Conservation (phyloP, 805 yeast genomes). For the Yamadazyma akitaensis region DNA sequence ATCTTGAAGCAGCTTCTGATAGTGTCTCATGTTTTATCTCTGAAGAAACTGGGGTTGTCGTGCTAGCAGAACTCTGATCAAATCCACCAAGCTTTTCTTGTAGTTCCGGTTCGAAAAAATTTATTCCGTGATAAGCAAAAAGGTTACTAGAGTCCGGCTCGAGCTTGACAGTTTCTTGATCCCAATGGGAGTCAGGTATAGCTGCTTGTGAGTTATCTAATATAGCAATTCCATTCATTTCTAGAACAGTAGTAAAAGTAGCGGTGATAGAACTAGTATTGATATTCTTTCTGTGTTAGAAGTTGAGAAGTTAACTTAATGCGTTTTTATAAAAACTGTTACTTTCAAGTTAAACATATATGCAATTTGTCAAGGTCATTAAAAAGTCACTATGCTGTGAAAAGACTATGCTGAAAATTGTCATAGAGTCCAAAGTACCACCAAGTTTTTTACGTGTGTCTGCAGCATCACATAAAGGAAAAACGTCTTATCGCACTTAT, state of each 20-base stretch:
- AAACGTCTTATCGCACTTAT: neutral
- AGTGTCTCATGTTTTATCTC: neutral
- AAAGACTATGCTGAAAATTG: neutral
- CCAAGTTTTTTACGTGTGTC: neutral
- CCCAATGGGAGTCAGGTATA: neutral
- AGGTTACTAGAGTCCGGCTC: neutral
- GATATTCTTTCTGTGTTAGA: neutral
- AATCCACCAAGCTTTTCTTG: neutral
- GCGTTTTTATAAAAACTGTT: neutral
- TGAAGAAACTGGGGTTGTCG: neutral
- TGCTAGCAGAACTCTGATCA: neutral
- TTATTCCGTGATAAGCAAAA: neutral
- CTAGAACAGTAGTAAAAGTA: neutral
- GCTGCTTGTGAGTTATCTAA: slow-evolving; percentile 1
- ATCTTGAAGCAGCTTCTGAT: neutral
- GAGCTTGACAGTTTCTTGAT: neutral
- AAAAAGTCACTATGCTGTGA: neutral
- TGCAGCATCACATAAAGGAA: slow-evolving; percentile 1
- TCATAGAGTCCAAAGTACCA: neutral
- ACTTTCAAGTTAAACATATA: no score
- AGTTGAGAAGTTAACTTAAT: neutral
- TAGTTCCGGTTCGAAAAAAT: neutral
- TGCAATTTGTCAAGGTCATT: neutral
- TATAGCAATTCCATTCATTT: slow-evolving; percentile 5
- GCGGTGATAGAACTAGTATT: neutral